Base-by-base conservation (phyloP, 2,329 filamentous ascomycete species). In the Aspergillus sp. region DNA sequence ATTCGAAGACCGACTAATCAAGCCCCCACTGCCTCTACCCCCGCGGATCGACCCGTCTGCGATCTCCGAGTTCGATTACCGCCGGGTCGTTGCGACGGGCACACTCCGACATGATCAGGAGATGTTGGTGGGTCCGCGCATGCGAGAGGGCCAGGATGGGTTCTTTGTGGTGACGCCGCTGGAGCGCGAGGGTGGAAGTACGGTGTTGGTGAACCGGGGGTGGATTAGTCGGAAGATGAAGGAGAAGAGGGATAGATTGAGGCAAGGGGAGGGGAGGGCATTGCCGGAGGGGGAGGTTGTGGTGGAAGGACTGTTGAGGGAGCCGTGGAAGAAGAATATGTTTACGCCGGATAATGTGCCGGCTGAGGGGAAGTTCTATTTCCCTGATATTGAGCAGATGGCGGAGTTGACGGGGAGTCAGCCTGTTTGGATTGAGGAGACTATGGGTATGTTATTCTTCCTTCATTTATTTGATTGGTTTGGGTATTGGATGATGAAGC, bases 261-360 rank as follows among this genome's bases (percentile, higher is more conserved):
- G 12, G 12, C 32, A 36, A 12, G 32, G 32, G 39, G 80, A 84
- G 0, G 85, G 87, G 23, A 87, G 87, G 1, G 51, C 51, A 5
- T 68, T 98, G 66, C 89, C 90, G 0, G 74, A 72, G 52, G 91
- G 87, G 0, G 86, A 90, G 70, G 88, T 98, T 9, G 85, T 84
- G 0, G 87, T 99, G 2, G 88, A 97, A 78, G 61, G 87, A 85
- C 84, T 0, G 87, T 99, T 2, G 88, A 97, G 78, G 61, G 87
- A 95, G 79, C 94, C 94, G 8, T 96, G 91, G 86, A 95, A 96
- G 84, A 96, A 94, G 84, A 99, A 99, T 76, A 90, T 93, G 85
- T 99, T 99, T 76, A 99, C 95, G 58, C 95, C 95, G 0, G 88
- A 90, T 0, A 99, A 99, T 70, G 82, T 87, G 68, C 94, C 94